A percentile compares a stretch with the other conserved stretches of the same genome.
Evolutionary conservation across 1,284 basidiomycete genomes (phyloP).

Genomic region (Ganoderma multipileum): DNA sequence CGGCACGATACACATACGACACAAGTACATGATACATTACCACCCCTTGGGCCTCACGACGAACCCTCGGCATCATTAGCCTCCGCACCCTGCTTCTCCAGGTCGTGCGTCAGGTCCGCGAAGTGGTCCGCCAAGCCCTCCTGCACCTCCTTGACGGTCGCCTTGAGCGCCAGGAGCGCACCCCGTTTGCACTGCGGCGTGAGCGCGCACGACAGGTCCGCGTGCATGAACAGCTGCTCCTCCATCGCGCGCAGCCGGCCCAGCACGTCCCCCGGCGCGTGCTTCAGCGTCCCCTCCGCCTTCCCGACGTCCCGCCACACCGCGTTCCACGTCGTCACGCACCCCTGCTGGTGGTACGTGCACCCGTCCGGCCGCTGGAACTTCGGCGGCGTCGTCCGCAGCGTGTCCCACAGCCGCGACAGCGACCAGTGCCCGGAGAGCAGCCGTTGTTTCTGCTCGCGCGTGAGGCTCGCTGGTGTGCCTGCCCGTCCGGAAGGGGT

Average conservation of each 20-base stretch:
- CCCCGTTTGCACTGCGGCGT: slow-evolving; percentile 43
- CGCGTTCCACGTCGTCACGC: slow-evolving; percentile 37
- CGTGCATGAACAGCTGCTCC: slow-evolving; percentile 32
- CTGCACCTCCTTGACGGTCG: slow-evolving; percentile 36
- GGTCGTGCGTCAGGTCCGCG: slow-evolving; percentile 27
- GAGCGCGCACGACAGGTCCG: slow-evolving; percentile 36
- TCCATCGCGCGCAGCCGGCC: slow-evolving; percentile 38
- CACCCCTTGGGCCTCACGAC: neutral
- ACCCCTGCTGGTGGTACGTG: slow-evolving; percentile 42
- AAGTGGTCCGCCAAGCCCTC: slow-evolving; percentile 39
- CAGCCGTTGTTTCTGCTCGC: slow-evolving; percentile 36
- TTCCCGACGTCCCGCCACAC: slow-evolving; percentile 36
- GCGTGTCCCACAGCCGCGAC: slow-evolving; percentile 37
- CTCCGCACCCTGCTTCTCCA: neutral
- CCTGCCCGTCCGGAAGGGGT: slow-evolving; percentile 1
- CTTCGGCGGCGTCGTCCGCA: slow-evolving; percentile 34
- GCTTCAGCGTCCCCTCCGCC: slow-evolving; percentile 27
- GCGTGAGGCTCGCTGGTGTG: slow-evolving; percentile 31
- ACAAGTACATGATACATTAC: slow-evolving; percentile 3
- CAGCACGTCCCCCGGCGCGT: slow-evolving; percentile 36
- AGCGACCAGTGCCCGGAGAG: slow-evolving; percentile 41
- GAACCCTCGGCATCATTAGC: neutral
- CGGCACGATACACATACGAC: neutral
- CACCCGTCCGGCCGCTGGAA: slow-evolving; percentile 39
- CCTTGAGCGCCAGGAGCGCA: slow-evolving; percentile 41